Base-by-base conservation (phyloP, 352 stramenopile species). In the Phytophthora crassamura region DNA sequence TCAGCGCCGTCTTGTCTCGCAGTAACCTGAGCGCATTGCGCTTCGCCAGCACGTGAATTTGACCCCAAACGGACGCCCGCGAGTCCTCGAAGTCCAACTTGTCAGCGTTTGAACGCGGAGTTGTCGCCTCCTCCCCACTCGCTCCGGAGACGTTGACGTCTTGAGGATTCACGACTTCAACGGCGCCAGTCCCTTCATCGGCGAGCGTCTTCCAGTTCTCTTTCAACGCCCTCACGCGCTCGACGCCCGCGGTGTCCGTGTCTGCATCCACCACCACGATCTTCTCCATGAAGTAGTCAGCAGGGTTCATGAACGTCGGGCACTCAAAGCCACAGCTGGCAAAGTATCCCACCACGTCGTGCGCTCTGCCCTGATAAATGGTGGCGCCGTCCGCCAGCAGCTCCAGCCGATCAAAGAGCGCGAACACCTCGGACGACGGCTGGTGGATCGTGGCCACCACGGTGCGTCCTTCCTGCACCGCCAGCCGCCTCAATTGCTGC, bases 381-480 rank as follows among this genome's bases (percentile, higher is more conserved):
- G 64, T 70, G 4, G 64, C 59, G 5, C 77, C 77, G 45, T 81
- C 77, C n/a, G 75, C 67, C 16, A 86, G 66, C 22, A 86, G 39
- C 30, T 79, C 69, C 28, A 86, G 50, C 9, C 53, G 40, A 38
- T 84, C 77, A 59, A 86, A 86, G 11, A 84, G 58, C 11, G 52
- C 67, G 40, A 77, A 86, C 3, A 84, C 61, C 35, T 86, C 72
- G 0, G 77, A 90, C 50, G 81, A 93, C 15, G 89, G 89, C 66
- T 88, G 76, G 41, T 97, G 89, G 61, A 97, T 96, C 0, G 93
- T 90, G 5, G 83, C 80, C 30, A 97, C 69, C 14, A 97, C 77
- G 6, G 89, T 97, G 22, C 90, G 88, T 12, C 86, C 86, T 45
- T 78, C 67, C 18, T 74, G 34, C 57, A 91, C 82, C 0, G 87